These are phyloP conservation scores for Aspergillus homomorphus DNA, from an alignment of 495 filamentous ascomycete species.

Conservation along the genomic window DNA sequence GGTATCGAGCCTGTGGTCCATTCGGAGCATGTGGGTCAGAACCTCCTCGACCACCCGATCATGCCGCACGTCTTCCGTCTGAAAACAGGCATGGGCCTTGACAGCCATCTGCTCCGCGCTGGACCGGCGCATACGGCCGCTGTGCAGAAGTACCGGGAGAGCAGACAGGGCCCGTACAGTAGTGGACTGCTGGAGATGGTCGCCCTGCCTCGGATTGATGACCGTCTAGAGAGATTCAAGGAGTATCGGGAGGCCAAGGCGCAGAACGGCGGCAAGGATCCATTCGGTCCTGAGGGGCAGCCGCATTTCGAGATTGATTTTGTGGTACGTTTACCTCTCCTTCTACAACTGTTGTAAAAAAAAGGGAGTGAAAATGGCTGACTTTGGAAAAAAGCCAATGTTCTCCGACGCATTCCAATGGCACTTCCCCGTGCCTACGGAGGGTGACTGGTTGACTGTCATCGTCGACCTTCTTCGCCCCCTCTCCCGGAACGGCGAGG, in stretches of 20 bases:
- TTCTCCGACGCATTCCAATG: slow-evolving; percentile 51
- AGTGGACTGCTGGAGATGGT: slow-evolving; percentile 49
- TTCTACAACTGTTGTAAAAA: background rate
- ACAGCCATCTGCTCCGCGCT: slow-evolving; percentile 44
- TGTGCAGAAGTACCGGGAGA: background rate
- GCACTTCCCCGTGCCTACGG: slow-evolving; percentile 47
- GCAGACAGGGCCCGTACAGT: slow-evolving; percentile 13
- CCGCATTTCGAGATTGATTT: slow-evolving; percentile 57
- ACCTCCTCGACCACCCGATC: slow-evolving; percentile 54
- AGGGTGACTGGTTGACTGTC: slow-evolving; percentile 46
- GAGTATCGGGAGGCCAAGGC: slow-evolving; percentile 42
- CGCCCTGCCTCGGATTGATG: slow-evolving; percentile 46
- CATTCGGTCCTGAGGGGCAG: slow-evolving; percentile 36
- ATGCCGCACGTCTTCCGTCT: slow-evolving; percentile 48
- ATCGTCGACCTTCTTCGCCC: slow-evolving; percentile 55
- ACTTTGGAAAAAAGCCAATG: slow-evolving; percentile 7
- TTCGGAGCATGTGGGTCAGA: slow-evolving; percentile 56
- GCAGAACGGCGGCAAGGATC: slow-evolving; percentile 14
- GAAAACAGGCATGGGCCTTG: slow-evolving; percentile 48
- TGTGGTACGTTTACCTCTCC: slow-evolving; percentile 6
- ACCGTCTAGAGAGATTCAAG: slow-evolving; percentile 38
- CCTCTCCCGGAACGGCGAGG: slow-evolving; percentile 45
- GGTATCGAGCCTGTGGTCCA: slow-evolving; percentile 47
- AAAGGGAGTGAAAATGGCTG: background rate
- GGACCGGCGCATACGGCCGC: slow-evolving; percentile 6